Evolutionary conservation across 768 basidiomycete genomes (phyloP).

Genomic region (Lyophyllum decastes): DNA sequence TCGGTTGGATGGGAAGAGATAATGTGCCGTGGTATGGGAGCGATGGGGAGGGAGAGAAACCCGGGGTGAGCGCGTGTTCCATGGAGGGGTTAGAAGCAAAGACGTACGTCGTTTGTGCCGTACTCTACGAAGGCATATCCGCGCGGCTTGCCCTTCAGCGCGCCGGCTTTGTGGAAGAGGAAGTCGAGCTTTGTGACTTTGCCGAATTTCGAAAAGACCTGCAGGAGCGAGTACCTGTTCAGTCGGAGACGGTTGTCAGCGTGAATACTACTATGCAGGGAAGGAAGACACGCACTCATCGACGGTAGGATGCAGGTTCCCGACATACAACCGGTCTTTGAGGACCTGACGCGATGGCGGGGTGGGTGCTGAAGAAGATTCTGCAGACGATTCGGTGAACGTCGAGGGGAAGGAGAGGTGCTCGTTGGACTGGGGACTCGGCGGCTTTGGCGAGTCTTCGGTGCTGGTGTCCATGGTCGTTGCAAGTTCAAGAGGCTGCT

Average conservation of each 20-base stretch:
- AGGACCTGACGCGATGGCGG: conserved; percentile 37
- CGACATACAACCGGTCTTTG: conserved; percentile 84
- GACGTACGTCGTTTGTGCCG: conserved; percentile 74
- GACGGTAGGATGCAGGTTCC: conserved; percentile 83
- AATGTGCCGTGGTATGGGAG: conserved; percentile 3
- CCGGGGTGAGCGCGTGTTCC: conserved; percentile 47
- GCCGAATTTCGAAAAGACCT: conserved; percentile 90
- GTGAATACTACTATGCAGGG: not conserved
- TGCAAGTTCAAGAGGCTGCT: too few relatives aligned
- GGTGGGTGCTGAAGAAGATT: conserved; percentile 14
- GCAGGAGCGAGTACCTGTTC: conserved; percentile 82
- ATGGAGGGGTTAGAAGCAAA: conserved; percentile 11
- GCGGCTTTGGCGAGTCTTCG: not conserved
- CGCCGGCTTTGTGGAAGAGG: conserved; percentile 92
- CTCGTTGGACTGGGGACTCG: conserved; percentile 3
- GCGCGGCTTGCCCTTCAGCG: conserved; percentile 87
- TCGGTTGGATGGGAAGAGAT: conserved; percentile 1
- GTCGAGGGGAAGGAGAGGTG: conserved; percentile 25
- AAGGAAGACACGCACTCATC: conserved; percentile 65
- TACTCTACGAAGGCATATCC: conserved; percentile 97
- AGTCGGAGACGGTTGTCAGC: not conserved
- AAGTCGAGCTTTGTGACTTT: conserved; percentile 93
- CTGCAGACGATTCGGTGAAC: conserved; percentile 14
- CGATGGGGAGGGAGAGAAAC: conserved; percentile 31
- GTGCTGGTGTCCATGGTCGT: not conserved